These are phyloP conservation scores for Aspergillus diversus DNA, from an alignment of 495 filamentous ascomycete genomes.

Conservation along the genomic window DNA sequence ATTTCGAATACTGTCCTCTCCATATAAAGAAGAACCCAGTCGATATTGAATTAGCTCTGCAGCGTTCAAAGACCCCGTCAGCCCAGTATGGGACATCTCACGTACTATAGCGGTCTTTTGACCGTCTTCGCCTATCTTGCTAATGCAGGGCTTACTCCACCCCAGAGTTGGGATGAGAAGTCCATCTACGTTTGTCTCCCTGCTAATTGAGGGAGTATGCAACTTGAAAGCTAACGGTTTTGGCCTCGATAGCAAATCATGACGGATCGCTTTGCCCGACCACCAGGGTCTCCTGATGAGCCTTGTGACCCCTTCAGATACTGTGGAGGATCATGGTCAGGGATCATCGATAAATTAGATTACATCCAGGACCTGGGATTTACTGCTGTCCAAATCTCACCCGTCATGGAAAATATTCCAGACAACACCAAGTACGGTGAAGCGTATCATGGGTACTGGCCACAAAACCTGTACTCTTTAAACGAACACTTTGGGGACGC, in stretches of 20 bases:
- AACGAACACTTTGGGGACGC: slow-evolving; percentile 33
- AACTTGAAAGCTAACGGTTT: background rate
- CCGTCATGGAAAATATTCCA: slow-evolving; percentile 61
- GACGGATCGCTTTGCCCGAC: slow-evolving; percentile 71
- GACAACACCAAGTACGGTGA: slow-evolving; percentile 50
- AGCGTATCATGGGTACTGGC: slow-evolving; percentile 41
- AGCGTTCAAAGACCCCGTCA: too few relatives aligned
- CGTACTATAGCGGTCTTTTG: background rate
- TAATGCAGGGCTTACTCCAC: slow-evolving; percentile 8
- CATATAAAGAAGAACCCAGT: background rate
- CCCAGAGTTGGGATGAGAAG: slow-evolving; percentile 19
- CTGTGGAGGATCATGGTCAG: slow-evolving; percentile 71
- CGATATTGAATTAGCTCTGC: too few relatives aligned
- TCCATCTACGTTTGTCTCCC: slow-evolving; percentile 14
- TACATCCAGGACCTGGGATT: slow-evolving; percentile 70
- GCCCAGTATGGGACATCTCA: slow-evolving; percentile 1
- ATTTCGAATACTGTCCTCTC: background rate
- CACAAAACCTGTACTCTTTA: slow-evolving; percentile 30
- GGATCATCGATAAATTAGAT: slow-evolving; percentile 57
- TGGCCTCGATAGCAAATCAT: slow-evolving; percentile 12
- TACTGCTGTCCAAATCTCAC: slow-evolving; percentile 74
- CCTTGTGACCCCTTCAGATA: slow-evolving; percentile 56
- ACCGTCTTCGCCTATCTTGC: background rate
- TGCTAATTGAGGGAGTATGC: background rate
- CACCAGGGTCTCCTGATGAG: slow-evolving; percentile 50